Conservation (phyloP, 192 early-diverging fungal species). For the Phycomyces nitens region DNA sequence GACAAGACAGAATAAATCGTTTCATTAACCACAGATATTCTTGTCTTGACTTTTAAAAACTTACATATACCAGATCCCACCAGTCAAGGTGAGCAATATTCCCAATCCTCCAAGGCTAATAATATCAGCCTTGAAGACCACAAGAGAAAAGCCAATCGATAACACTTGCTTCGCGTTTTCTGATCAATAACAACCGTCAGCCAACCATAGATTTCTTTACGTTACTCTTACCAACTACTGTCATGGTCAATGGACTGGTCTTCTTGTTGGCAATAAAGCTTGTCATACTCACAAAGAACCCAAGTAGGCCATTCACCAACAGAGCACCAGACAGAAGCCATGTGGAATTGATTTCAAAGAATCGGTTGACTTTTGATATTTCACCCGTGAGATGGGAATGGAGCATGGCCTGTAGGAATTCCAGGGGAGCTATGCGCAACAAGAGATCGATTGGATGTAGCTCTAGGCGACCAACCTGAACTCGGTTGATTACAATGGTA, state of each 20-base stretch:
- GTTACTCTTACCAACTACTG: slow-evolving; percentile 45
- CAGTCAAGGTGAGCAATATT: no score
- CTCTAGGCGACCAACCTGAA: slow-evolving; percentile 73
- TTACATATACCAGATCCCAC: no score
- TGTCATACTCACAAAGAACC: slow-evolving; percentile 65
- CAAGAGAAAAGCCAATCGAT: no score
- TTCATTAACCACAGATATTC: no score
- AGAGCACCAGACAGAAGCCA: slow-evolving; percentile 38
- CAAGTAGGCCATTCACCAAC: slow-evolving; percentile 57
- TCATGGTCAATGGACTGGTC: slow-evolving; percentile 63
- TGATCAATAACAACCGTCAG: no score
- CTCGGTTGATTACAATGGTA: slow-evolving; percentile 78
- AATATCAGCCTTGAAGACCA: no score
- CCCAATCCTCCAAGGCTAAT: no score
- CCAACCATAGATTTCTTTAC: no score
- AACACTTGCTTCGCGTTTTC: no score
- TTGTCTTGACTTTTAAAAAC: no score
- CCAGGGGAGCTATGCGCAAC: slow-evolving; percentile 63
- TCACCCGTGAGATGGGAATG: slow-evolving; percentile 53
- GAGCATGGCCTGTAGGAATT: slow-evolving; percentile 38
- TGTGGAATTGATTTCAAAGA: slow-evolving; percentile 10
- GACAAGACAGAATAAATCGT: no score
- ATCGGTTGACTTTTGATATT: slow-evolving; percentile 14
- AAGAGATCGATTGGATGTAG: slow-evolving; percentile 79
- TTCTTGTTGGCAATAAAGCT: slow-evolving; percentile 65